Percentiles rank a stretch among this genome's conserved stretches.
phyloP scores from a whole-genome alignment of 768 basidiomycete genomes.

The Boletus reticulatus region DNA sequence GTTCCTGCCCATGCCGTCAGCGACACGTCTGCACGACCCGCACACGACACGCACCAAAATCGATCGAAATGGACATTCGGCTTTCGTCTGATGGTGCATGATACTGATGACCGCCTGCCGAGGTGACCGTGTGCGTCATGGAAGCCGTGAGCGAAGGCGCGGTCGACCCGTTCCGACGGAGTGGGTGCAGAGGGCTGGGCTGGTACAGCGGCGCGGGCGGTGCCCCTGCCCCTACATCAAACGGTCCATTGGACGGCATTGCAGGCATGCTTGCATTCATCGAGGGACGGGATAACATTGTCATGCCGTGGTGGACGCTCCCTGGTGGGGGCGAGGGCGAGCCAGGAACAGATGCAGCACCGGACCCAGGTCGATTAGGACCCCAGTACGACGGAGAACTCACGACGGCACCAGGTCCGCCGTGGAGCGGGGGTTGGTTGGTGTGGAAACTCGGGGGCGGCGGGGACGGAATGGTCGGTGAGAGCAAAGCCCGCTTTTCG shows the following conservation, averaged over 20 bases:
- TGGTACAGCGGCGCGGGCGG: conserved; percentile 22
- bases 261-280: background rate
- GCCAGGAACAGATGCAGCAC: conserved; percentile 19
- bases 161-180: conserved; percentile 15
- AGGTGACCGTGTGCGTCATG: background rate
- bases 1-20: conserved; percentile 50
- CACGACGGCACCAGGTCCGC: conserved; percentile 12
- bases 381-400: no score
- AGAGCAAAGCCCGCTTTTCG: conserved; percentile 44
- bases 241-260: background rate
- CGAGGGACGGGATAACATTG: no score
- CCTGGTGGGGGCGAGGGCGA: conserved; percentile 36
- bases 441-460: conserved; percentile 40
- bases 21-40: no score
- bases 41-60: conserved; percentile 57
- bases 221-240: background rate
- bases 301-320: conserved; percentile 3
- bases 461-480: conserved; percentile 41
- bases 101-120: no score
- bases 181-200: conserved; percentile 28
- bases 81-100: conserved; percentile 52
- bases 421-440: conserved; percentile 24
- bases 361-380: no score
- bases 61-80: conserved; percentile 80
- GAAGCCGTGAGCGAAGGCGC: conserved; percentile 22